These are phyloP conservation scores for Aphanomyces invadans DNA, from an alignment of 352 stramenopile genomes.

Conservation along the genomic window DNA sequence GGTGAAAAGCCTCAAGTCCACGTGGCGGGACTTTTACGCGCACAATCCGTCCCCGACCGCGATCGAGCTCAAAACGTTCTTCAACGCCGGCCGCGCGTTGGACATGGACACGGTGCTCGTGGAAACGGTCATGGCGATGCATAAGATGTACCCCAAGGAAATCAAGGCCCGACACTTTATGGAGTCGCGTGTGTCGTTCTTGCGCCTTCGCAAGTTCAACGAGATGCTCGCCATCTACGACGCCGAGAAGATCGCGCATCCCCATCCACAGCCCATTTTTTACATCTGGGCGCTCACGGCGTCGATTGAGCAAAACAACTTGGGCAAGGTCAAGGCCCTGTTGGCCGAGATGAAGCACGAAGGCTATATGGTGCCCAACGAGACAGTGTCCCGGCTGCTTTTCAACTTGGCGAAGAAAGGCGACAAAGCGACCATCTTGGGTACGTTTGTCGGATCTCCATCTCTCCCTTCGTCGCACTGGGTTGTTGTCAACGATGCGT, in stretches of 20 bases:
- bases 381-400: conserved; percentile 61
- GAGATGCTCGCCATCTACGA: conserved; percentile 20
- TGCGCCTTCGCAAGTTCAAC: background rate
- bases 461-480: too few relatives aligned
- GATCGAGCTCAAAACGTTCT: conserved; percentile 11
- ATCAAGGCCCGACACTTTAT: conserved; percentile 15
- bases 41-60: background rate
- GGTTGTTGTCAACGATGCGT: too few relatives aligned
- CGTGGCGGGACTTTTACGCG: conserved; percentile 15
- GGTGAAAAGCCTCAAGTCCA: conserved; percentile 2
- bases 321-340: conserved; percentile 37
- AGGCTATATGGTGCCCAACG: conserved; percentile 52
- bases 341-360: conserved; percentile 47
- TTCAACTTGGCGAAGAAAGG: conserved; percentile 37
- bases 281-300: conserved; percentile 17
- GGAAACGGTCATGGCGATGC: conserved; percentile 1
- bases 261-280: conserved; percentile 16
- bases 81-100: background rate
- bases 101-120: conserved; percentile 8
- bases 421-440: conserved; percentile 39
- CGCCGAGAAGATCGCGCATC: conserved; percentile 1
- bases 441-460: background rate
- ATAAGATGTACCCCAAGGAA: conserved; percentile 11
- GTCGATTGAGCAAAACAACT: conserved; percentile 32
- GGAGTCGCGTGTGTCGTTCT: conserved; percentile 11